Conservation (phyloP, 352 stramenopile genomes). For the Phytophthora idaei region DNA sequence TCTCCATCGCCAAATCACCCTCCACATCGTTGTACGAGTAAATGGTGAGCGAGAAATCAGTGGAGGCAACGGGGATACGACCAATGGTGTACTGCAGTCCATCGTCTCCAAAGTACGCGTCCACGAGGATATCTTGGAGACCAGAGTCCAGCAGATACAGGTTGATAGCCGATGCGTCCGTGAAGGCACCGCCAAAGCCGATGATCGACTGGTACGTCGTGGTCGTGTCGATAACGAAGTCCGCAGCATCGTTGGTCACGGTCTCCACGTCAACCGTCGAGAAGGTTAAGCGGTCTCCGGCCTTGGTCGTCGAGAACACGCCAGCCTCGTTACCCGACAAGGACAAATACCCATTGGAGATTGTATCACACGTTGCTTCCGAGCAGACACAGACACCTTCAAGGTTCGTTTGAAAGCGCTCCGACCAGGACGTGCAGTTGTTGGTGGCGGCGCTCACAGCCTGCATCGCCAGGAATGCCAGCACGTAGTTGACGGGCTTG, state of each 20-base stretch:
- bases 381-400: slow-evolving; percentile 63
- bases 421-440: slow-evolving; percentile 52
- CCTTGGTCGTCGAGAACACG: slow-evolving; percentile 59
- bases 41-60: slow-evolving; percentile 85
- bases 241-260: slow-evolving; percentile 22
- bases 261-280: slow-evolving; percentile 35
- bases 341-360: slow-evolving; percentile 53
- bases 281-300: slow-evolving; percentile 54
- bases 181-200: slow-evolving; percentile 91
- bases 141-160: slow-evolving; percentile 61
- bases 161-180: slow-evolving; percentile 83
- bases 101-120: slow-evolving; percentile 81
- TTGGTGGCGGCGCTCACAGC: slow-evolving; percentile 17
- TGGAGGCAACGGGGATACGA: slow-evolving; percentile 84
- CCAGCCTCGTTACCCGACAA: slow-evolving; percentile 46
- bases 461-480: slow-evolving; percentile 23
- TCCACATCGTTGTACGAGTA: slow-evolving; percentile 88
- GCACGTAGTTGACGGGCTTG: slow-evolving; percentile 24
- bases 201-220: slow-evolving; percentile 82
- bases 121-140: slow-evolving; percentile 71
- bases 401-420: slow-evolving; percentile 49
- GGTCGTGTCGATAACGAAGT: slow-evolving; percentile 54
- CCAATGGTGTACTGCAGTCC: slow-evolving; percentile 87
- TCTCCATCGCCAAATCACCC: slow-evolving; percentile 78
- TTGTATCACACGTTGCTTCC: slow-evolving; percentile 51